These are phyloP conservation scores for Trichoderma citrinoviride DNA, from an alignment of 2,329 filamentous ascomycete genomes.

Conservation along the genomic window DNA sequence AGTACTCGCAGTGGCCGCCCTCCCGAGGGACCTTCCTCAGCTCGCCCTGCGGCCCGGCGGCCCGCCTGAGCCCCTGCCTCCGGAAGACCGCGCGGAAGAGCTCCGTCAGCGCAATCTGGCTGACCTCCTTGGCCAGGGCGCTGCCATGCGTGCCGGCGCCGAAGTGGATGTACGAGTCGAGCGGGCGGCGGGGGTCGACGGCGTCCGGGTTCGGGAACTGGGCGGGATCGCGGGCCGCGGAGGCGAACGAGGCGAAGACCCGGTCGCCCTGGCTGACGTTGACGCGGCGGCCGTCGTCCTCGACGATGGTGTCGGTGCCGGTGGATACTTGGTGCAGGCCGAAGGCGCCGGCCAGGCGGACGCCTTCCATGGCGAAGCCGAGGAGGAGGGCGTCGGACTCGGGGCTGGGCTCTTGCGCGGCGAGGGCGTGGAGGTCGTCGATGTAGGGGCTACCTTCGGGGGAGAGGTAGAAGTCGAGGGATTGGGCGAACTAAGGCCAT, in stretches of 20 bases:
- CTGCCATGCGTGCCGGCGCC: slow-evolving; percentile 61
- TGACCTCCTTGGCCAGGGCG: slow-evolving; percentile 60
- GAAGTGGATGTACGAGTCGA: slow-evolving; percentile 64
- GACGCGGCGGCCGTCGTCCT: slow-evolving; percentile 53
- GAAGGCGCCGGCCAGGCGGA: slow-evolving; percentile 64
- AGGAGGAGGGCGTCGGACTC: slow-evolving; percentile 63
- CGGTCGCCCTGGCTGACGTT: slow-evolving; percentile 55
- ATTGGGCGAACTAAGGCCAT: slow-evolving; percentile 59
- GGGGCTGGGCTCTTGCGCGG: slow-evolving; percentile 51
- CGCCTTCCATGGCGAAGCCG: slow-evolving; percentile 69
- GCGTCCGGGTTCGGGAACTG: slow-evolving; percentile 60
- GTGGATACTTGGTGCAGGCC: slow-evolving; percentile 58
- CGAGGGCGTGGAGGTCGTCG: slow-evolving; percentile 58
- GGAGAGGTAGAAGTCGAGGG: slow-evolving; percentile 70
- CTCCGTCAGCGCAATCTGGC: slow-evolving; percentile 60
- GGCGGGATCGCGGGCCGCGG: slow-evolving; percentile 53
- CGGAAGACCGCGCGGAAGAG: slow-evolving; percentile 66
- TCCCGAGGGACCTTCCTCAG: slow-evolving; percentile 62
- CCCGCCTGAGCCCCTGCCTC: slow-evolving; percentile 58
- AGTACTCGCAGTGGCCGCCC: slow-evolving; percentile 58
- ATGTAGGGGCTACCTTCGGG: slow-evolving; percentile 54
- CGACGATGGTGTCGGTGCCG: slow-evolving; percentile 43
- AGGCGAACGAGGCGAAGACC: slow-evolving; percentile 61
- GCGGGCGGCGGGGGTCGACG: slow-evolving; percentile 61
- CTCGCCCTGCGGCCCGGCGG: slow-evolving; percentile 61